Evolutionary conservation across 2,329 filamentous ascomycete species (phyloP).

Genomic region (Cladophialophora yegresii): DNA sequence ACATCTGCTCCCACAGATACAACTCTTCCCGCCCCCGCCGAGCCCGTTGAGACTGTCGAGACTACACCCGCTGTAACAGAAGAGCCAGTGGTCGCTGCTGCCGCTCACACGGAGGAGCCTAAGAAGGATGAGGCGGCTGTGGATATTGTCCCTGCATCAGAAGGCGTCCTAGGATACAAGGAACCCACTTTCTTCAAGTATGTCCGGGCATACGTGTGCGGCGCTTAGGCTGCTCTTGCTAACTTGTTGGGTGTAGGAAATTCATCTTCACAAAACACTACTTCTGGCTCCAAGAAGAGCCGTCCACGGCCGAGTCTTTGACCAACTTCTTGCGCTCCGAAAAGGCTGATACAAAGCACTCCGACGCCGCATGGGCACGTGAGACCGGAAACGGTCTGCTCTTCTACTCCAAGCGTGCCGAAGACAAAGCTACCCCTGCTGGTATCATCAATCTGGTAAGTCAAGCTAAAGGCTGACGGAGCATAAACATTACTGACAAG

Average conservation of each 20-base stretch:
- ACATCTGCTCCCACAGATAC: slow-evolving; percentile 35
- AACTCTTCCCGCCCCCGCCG: slow-evolving; percentile 31
- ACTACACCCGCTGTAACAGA: slow-evolving; percentile 35
- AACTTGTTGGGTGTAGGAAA: slow-evolving; percentile 59
- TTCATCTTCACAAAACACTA: slow-evolving; percentile 89
- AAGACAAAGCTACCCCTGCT: slow-evolving; percentile 77
- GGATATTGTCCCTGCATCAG: slow-evolving; percentile 70
- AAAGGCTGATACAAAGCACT: slow-evolving; percentile 74
- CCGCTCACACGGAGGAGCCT: slow-evolving; percentile 44
- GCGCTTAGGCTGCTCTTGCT: not conserved
- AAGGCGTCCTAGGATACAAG: slow-evolving; percentile 88
- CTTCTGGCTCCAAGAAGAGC: slow-evolving; percentile 80
- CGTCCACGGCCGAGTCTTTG: slow-evolving; percentile 73
- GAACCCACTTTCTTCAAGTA: slow-evolving; percentile 86
- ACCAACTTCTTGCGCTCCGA: slow-evolving; percentile 79
- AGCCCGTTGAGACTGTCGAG: slow-evolving; percentile 36
- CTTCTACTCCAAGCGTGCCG: slow-evolving; percentile 81
- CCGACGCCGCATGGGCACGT: slow-evolving; percentile 82
- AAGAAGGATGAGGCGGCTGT: slow-evolving; percentile 48
- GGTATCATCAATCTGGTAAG: slow-evolving; percentile 84
- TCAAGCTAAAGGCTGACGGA: slow-evolving; percentile 48
- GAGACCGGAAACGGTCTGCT: slow-evolving; percentile 94
- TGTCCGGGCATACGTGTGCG: slow-evolving; percentile 46
- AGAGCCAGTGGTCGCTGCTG: slow-evolving; percentile 42
- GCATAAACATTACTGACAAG: slow-evolving; percentile 39